Evolutionary conservation across 805 yeast genomes (phyloP).

Genomic region (Saccharomycopsis selenospora): DNA sequence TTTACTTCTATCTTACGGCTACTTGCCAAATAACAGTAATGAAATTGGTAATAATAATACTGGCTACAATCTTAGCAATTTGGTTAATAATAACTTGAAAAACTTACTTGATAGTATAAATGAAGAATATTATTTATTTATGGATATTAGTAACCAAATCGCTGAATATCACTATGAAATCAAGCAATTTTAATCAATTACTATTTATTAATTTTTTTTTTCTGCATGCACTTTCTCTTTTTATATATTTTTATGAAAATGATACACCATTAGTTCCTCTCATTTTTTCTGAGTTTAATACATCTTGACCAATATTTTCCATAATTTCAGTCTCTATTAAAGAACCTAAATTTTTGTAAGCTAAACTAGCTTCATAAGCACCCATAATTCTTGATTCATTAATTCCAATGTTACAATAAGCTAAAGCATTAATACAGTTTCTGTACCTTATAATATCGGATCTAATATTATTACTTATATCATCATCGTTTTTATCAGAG

Average conservation of each 20-base stretch:
- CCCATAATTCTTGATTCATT: slow-evolving; percentile 70
- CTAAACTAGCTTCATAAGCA: slow-evolving; percentile 87
- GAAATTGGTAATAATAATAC: not conserved
- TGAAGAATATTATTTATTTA: slow-evolving; percentile 20
- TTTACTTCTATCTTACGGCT: slow-evolving; percentile 14
- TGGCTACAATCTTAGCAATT: slow-evolving; percentile 9
- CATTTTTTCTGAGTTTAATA: slow-evolving; percentile 66
- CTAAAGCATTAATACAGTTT: slow-evolving; percentile 75
- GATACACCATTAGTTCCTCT: slow-evolving; percentile 51
- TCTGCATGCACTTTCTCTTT: no score
- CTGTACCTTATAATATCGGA: slow-evolving; percentile 77
- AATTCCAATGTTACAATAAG: slow-evolving; percentile 80
- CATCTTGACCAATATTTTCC: slow-evolving; percentile 66
- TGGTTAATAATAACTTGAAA: slow-evolving; percentile 16
- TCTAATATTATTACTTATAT: slow-evolving; percentile 53
- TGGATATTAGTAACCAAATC: slow-evolving; percentile 18
- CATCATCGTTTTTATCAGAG: slow-evolving; percentile 73
- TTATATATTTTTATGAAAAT: no score
- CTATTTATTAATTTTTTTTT: no score
- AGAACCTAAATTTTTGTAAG: slow-evolving; percentile 61
- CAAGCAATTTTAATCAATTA: slow-evolving; percentile 15
- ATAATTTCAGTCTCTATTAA: slow-evolving; percentile 66
- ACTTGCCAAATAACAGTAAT: slow-evolving; percentile 9
- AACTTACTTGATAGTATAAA: slow-evolving; percentile 19
- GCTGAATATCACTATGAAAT: slow-evolving; percentile 20